Base-by-base conservation (phyloP, 2,329 filamentous ascomycete species). In the Aspergillus hortae region DNA sequence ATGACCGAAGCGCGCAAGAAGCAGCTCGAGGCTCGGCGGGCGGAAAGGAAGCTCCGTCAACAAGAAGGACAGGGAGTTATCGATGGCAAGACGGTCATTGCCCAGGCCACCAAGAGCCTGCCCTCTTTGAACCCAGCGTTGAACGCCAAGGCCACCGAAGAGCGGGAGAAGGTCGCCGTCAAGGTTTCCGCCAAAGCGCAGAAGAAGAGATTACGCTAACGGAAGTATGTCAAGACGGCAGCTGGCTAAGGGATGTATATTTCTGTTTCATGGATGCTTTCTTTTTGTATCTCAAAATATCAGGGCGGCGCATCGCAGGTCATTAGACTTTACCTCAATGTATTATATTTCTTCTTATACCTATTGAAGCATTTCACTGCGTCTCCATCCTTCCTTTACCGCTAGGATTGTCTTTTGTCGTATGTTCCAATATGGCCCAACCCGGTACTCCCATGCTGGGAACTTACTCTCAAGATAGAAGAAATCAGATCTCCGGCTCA, bases 1-100 rank as follows among this genome's bases (percentile, higher is more conserved):
- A 74, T 99, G 79, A 92, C 88, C 2, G 74, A 82, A 44, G 78
- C 88, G 73, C 80, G 90, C 57, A 81, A 79, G 66, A 68, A 75
- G 64, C 79, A 88, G 70, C 76, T 96, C 46, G 80, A 83, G n/a
- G 78, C 77, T 40, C 74, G 78, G 54, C 81, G 90, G 48, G 67
- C 77, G 54, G 68, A 79, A 65, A 67, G 76, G 19, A 67, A 79
- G 46, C 61, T 79, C 53, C 69, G 78, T 25, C 88, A 92, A 60
- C 71, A 83, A 48, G 72, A 78, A 14, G 84, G 84, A 15, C 66
- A 68, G 52, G 58, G 89, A 44, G 70, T 92, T n/a, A 75, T 80
- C 50, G 77, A 79, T 45, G 70, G 71, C 36, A 72, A 72, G 55
- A 56, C 72, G 9, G 67, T 79, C 41, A 54, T 75, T 43, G 60